Percentiles rank a stretch among this genome's conserved stretches.
These are phyloP conservation scores for Aspergillus unguis DNA, from an alignment of 2,329 filamentous ascomycete species.

Conservation along the genomic window DNA sequence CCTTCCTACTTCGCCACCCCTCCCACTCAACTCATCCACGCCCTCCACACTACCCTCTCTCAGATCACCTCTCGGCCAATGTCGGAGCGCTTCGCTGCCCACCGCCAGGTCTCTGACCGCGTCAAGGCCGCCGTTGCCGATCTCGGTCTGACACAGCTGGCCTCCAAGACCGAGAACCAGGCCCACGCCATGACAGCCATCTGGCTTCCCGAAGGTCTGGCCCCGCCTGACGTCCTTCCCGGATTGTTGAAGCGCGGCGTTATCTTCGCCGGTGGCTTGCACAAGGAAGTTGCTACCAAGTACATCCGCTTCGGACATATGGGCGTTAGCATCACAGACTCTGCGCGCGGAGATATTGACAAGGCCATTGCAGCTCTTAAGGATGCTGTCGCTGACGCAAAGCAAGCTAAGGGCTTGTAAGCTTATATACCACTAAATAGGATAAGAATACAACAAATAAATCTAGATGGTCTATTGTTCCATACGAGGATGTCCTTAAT, in stretches of 20 bases:
- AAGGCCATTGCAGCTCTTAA: constrained; percentile 76
- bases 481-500: no score
- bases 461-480: neutral
- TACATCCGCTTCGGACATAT: constrained; percentile 98
- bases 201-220: constrained; percentile 81
- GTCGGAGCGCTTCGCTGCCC: constrained; percentile 75
- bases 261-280: constrained; percentile 89
- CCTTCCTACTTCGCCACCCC: constrained; percentile 97
- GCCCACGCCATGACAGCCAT: constrained; percentile 98
- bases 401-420: constrained; percentile 54
- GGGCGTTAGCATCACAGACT: constrained; percentile 87
- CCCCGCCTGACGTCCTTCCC: constrained; percentile 78
- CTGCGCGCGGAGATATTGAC: constrained; percentile 75
- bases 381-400: constrained; percentile 70
- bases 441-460: constrained; percentile 1
- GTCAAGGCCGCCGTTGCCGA: constrained; percentile 80
- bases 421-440: neutral
- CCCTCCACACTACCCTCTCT: constrained; percentile 80
- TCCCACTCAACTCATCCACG: constrained; percentile 87
- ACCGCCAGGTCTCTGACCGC: constrained; percentile 74
- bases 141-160: constrained; percentile 83
- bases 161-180: constrained; percentile 80
- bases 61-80: constrained; percentile 82
- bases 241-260: constrained; percentile 82
- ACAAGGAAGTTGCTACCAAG: constrained; percentile 90